Conservation (phyloP, 371 early-diverging fungal species). For the Encephalitozoon intestinalis region DNA sequence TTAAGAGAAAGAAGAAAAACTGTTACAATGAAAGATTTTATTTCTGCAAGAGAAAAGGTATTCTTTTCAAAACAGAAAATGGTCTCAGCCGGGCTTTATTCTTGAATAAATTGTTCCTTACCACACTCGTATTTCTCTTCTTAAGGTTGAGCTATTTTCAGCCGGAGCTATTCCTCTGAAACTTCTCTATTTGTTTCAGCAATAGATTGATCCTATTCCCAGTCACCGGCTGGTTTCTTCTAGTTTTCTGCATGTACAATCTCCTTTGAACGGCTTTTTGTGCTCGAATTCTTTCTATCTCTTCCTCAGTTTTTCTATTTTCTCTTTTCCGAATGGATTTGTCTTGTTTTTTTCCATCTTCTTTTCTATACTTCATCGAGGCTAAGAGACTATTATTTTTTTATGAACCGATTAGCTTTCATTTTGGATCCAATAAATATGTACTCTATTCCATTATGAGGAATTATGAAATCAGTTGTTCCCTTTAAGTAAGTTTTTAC, state of each 20-base stretch:
- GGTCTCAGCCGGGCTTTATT: constrained; percentile 58
- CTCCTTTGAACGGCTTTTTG: background rate
- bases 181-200: background rate
- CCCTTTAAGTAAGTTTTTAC: constrained; percentile 25
- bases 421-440: constrained; percentile 20
- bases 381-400: constrained; percentile 5
- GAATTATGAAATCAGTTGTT: background rate
- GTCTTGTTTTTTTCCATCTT: background rate
- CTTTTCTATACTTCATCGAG: background rate
- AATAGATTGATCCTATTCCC: background rate
- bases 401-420: constrained; percentile 37
- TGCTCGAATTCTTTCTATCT: background rate
- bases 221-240: background rate
- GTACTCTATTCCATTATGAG: constrained; percentile 14
- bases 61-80: constrained; percentile 86
- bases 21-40: constrained; percentile 91
- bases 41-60: constrained; percentile 95
- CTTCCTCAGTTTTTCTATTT: background rate
- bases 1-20: constrained; percentile 95
- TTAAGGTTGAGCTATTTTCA: background rate
- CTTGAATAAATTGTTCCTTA: constrained; percentile 38
- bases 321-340: background rate
- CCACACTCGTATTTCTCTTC: too few relatives aligned
- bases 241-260: background rate
- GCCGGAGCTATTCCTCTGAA: background rate